A percentile compares a stretch with the other conserved stretches of the same genome.
Evolutionary conservation across 2,329 filamentous ascomycete genomes (phyloP).

Genomic region (Fusarium vanettenii): DNA sequence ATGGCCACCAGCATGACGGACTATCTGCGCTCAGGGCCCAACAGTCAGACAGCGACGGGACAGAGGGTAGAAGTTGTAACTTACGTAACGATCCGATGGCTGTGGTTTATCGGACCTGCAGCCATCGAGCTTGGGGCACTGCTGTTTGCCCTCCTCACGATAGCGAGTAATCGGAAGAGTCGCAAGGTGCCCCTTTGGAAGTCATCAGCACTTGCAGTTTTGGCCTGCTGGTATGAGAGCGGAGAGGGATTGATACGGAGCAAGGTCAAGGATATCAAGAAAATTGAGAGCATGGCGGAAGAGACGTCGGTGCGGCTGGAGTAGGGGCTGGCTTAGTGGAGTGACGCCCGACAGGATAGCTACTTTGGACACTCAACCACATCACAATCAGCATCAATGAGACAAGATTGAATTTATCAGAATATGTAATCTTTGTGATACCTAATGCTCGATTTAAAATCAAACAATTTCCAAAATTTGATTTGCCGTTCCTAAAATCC

Average conservation of each 20-base stretch:
- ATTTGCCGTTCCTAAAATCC: neutral
- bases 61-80: conserved; percentile 3
- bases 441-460: neutral
- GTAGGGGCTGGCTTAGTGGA: neutral
- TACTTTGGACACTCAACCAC: neutral
- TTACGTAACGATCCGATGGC: conserved; percentile 15
- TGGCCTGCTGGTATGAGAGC: neutral
- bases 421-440: neutral
- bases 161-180: conserved; percentile 5
- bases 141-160: conserved; percentile 15
- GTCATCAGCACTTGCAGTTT: conserved; percentile 21
- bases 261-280: neutral
- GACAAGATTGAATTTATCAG: neutral
- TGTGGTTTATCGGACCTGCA: conserved; percentile 7
- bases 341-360: neutral
- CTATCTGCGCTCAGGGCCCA: conserved; percentile 17
- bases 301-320: neutral
- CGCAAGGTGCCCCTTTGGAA: conserved; percentile 23
- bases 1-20: conserved; percentile 27
- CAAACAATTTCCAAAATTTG: neutral
- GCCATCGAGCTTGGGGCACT: conserved; percentile 2
- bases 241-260: neutral
- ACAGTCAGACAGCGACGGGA: neutral
- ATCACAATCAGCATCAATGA: neutral
- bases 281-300: neutral